A percentile compares a stretch with the other conserved stretches of the same genome.
Evolutionary conservation across 73 alveolate genomes (phyloP).

Genomic region (Blepharisma stoltei): DNA sequence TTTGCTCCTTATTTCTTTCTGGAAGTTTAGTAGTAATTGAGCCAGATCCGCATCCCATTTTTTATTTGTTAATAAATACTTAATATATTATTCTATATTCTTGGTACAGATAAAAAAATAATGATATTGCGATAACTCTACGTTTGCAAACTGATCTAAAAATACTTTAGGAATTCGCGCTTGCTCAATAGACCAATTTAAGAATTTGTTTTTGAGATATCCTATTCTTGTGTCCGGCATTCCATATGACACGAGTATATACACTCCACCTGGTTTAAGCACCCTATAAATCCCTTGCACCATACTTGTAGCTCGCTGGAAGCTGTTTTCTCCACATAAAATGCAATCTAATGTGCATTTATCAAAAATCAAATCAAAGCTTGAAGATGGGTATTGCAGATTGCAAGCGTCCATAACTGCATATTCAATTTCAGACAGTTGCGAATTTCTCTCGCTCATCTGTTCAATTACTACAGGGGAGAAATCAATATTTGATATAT

Average conservation of each 20-base stretch:
- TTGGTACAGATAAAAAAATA: conserved; percentile 21
- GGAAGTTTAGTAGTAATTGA: no score
- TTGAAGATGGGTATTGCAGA: conserved; percentile 47
- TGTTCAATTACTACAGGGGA: conserved; percentile 36
- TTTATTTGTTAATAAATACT: no score
- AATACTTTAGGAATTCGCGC: conserved; percentile 9
- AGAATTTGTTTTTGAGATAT: conserved; percentile 2
- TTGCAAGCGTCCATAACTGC: conserved; percentile 83
- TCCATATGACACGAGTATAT: conserved; percentile 19
- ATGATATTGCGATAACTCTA: conserved; percentile 12
- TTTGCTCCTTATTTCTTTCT: no score
- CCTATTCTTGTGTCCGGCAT: conserved; percentile 26
- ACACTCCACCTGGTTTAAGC: conserved; percentile 38
- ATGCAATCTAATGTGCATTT: conserved; percentile 75
- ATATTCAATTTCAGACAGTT: conserved; percentile 58
- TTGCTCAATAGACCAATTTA: conserved; percentile 24
- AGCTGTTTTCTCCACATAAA: conserved; percentile 73
- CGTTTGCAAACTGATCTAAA: conserved; percentile 22
- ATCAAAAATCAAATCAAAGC: conserved; percentile 69
- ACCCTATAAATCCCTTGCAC: conserved; percentile 54
- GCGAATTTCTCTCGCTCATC: conserved; percentile 38
- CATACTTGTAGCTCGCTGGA: conserved; percentile 59
- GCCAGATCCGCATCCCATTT: no score
- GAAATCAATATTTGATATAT: conserved; percentile 47
- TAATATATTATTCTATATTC: no score